phyloP scores from a whole-genome alignment of 352 stramenopile genomes.

The Pythium scleroteichum region DNA sequence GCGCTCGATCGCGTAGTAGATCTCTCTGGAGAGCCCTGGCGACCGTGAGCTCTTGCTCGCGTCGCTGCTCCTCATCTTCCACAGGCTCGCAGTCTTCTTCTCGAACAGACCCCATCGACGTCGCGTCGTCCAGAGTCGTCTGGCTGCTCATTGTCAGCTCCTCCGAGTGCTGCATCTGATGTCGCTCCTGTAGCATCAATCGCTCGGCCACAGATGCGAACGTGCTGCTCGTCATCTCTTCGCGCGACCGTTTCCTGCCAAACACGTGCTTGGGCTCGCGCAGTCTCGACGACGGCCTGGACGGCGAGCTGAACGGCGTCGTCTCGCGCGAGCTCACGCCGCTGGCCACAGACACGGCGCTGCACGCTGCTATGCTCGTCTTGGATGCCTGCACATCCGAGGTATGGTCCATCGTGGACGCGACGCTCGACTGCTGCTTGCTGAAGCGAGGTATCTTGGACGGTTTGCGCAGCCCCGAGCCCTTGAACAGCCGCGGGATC shows the following conservation, averaged over 20 bases:
- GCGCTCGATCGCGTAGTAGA: conserved; percentile 44
- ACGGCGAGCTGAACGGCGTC: conserved; percentile 22
- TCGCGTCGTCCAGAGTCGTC: conserved; percentile 16
- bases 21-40: conserved; percentile 40
- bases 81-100: conserved; percentile 8
- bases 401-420: not conserved
- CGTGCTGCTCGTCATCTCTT: conserved; percentile 14
- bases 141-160: conserved; percentile 14
- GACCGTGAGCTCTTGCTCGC: conserved; percentile 38
- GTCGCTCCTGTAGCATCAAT: not conserved
- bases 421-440: conserved; percentile 14
- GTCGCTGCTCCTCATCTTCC: conserved; percentile 17
- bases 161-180: conserved; percentile 5
- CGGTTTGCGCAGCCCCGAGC: conserved; percentile 13
- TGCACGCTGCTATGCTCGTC: not conserved
- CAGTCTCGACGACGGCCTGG: not conserved
- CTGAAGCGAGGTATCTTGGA: conserved; percentile 23
- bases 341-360: conserved; percentile 10
- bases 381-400: not conserved
- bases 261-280: conserved; percentile 9
- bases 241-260: conserved; percentile 15
- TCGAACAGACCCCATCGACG: conserved; percentile 5
- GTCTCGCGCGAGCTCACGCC: conserved; percentile 20
- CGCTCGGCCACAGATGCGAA: conserved; percentile 10
- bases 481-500: conserved; percentile 2